Evolutionary conservation across 2,329 filamentous ascomycete genomes (phyloP), one percentile per base, ranked within the genome.

Genomic region (Teratosphaeria pseudoeucalypti): DNA sequence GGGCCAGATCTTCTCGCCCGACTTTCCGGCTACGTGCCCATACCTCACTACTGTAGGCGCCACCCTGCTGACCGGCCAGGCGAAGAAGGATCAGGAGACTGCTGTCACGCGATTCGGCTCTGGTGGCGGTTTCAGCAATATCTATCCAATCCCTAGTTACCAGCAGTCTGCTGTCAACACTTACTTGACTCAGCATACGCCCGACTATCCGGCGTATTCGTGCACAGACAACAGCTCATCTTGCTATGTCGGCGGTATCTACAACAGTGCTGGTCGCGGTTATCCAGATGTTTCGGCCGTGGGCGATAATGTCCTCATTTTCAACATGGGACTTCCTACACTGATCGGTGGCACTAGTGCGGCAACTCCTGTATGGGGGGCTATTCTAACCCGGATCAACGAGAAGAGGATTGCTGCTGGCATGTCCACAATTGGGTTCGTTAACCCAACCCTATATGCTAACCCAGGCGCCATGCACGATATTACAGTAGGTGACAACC

Each of bases 181-280:
- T 11, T 79, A 75, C 74, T 71, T 72, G 32, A 57, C 57, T 12
- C 62, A 61, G 14, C 58, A 66, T 61, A 63, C 64, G 7, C 66
- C 68, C 9, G 59, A 62, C 9, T 70, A 72, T 58, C 64, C 64
- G 14, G 65, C 61, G 59, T 60, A 60, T 55, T 16, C 19, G 4
- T 49, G 58, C 39, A 59, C 43, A 11, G 68, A 71, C 60, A 77
- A 56, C 68, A 71, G 83, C 61, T 78, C 76, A 34, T 79, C 82
- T 63, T 81, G 78, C 3, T 84, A 84, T 67, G 78, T 78, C 52
- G 75, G 62, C 52, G 57, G 32, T 65, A 74, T 59, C 34, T 66
- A 67, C 66, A 68, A 68, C 62, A 58, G 56, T 2, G 57, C n/a
- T 26, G 57, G 57, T 6, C 52, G 57, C 4, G 57, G 34, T 3